Conservation (phyloP, 345 rosid genomes). For the Carallia pectinifolia region DNA sequence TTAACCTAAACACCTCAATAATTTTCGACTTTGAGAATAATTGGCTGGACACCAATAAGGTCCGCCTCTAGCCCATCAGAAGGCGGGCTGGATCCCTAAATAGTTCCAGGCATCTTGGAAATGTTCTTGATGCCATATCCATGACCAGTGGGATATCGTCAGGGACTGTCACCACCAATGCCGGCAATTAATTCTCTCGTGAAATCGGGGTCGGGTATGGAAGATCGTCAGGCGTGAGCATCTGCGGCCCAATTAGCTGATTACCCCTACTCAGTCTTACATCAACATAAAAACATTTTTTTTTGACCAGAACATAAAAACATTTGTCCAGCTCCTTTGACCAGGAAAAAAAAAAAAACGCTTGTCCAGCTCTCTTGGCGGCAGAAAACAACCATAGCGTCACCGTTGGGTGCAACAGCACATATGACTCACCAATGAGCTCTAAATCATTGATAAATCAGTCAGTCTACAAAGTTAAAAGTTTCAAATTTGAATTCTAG, state of each 20-base stretch:
- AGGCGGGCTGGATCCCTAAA: constrained; percentile 11
- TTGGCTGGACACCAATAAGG: constrained; percentile 19
- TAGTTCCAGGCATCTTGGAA: constrained; percentile 13
- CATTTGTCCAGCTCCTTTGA: no score
- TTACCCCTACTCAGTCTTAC: constrained; percentile 23
- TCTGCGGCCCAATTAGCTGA: constrained; percentile 19
- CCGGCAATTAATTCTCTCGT: neutral
- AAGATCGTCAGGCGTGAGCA: constrained; percentile 1
- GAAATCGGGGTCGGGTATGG: neutral
- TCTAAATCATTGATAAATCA: no score
- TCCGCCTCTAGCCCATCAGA: constrained; percentile 25
- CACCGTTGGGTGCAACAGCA: constrained; percentile 25
- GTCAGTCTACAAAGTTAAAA: no score
- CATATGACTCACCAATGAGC: constrained; percentile 9
- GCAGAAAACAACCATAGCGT: constrained; percentile 13
- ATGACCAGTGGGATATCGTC: constrained; percentile 23
- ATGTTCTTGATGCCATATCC: constrained; percentile 22
- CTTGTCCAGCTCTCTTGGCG: constrained; percentile 23
- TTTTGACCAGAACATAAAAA: no score
- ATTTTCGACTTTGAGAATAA: constrained; percentile 21
- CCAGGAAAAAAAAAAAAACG: no score
- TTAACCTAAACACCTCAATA: neutral
- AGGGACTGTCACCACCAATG: constrained; percentile 16
- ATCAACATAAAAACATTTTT: constrained; percentile 11
- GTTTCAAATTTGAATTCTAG: no score